Evolutionary conservation across 2,329 filamentous ascomycete genomes (phyloP).

Genomic region (Fusarium veterinarium): DNA sequence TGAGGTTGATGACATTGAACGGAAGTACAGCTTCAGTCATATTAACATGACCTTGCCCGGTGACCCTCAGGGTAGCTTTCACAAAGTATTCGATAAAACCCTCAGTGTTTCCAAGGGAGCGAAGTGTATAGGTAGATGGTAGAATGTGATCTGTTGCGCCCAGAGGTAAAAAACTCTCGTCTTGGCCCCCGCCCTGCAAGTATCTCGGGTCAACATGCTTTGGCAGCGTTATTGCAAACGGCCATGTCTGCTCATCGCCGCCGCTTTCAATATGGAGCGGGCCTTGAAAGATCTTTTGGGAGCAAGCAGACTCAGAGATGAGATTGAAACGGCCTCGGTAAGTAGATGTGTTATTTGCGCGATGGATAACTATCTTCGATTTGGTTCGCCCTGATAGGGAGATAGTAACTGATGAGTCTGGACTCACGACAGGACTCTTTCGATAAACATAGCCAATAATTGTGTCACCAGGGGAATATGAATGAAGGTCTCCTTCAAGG

Average conservation of each 20-base stretch:
- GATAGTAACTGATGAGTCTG: conserved; percentile 38
- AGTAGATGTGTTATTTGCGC: not conserved
- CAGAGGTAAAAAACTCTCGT: conserved; percentile 9
- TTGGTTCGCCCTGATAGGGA: conserved; percentile 44
- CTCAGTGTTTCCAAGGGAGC: not conserved
- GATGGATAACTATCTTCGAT: conserved; percentile 33
- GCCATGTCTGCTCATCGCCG: conserved; percentile 40
- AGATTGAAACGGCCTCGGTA: conserved; percentile 27
- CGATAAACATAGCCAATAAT: conserved; percentile 45
- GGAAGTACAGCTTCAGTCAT: conserved; percentile 38
- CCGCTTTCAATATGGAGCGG: conserved; percentile 42
- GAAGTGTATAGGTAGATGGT: conserved; percentile 13
- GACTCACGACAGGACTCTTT: conserved; percentile 37
- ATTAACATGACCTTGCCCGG: not conserved
- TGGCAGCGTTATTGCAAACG: conserved; percentile 48
- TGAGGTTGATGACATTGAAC: conserved; percentile 28
- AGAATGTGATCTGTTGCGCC: not conserved
- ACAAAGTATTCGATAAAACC: conserved; percentile 50
- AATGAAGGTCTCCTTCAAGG: not conserved
- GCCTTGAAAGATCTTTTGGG: conserved; percentile 36
- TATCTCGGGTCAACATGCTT: conserved; percentile 14
- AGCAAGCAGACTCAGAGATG: conserved; percentile 17
- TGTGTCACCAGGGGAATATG: conserved; percentile 43
- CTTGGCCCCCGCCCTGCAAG: not conserved
- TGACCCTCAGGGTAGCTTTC: conserved; percentile 43